phyloP scores from a whole-genome alignment of 2,329 filamentous ascomycete species.

The Trichoderma aggressivum region DNA sequence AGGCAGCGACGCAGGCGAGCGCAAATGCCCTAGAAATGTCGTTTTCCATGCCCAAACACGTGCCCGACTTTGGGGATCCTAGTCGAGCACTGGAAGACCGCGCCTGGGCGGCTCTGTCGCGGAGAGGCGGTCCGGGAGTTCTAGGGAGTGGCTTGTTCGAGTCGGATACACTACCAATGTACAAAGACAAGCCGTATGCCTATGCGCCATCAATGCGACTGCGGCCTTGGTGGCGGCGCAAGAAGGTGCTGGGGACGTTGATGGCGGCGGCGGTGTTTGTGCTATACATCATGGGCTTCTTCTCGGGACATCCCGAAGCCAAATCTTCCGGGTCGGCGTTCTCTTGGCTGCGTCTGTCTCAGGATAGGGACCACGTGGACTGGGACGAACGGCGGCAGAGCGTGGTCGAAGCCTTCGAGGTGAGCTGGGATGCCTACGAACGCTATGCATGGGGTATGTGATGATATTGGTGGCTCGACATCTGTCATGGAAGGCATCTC shows the following conservation, averaged over 20 bases:
- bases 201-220: slow-evolving; percentile 60
- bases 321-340: slow-evolving; percentile 44
- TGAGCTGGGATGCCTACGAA: slow-evolving; percentile 92
- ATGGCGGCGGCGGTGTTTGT: slow-evolving; percentile 54
- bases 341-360: slow-evolving; percentile 56
- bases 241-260: slow-evolving; percentile 53
- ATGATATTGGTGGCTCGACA: slow-evolving; percentile 21
- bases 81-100: slow-evolving; percentile 64
- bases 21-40: slow-evolving; percentile 55
- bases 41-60: slow-evolving; percentile 65
- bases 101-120: slow-evolving; percentile 55
- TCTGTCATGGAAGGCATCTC: neutral
- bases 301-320: slow-evolving; percentile 41
- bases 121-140: slow-evolving; percentile 38
- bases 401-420: slow-evolving; percentile 83
- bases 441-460: slow-evolving; percentile 87
- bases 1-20: slow-evolving; percentile 48
- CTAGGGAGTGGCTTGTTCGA: slow-evolving; percentile 57
- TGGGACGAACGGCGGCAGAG: slow-evolving; percentile 76
- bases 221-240: slow-evolving; percentile 60
- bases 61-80: slow-evolving; percentile 65
- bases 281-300: slow-evolving; percentile 69
- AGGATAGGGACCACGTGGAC: slow-evolving; percentile 50
- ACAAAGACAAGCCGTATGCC: slow-evolving; percentile 96
- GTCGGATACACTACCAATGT: slow-evolving; percentile 71